Base-by-base conservation (phyloP, 768 basidiomycete genomes). In the Xerocomus spinulosus region DNA sequence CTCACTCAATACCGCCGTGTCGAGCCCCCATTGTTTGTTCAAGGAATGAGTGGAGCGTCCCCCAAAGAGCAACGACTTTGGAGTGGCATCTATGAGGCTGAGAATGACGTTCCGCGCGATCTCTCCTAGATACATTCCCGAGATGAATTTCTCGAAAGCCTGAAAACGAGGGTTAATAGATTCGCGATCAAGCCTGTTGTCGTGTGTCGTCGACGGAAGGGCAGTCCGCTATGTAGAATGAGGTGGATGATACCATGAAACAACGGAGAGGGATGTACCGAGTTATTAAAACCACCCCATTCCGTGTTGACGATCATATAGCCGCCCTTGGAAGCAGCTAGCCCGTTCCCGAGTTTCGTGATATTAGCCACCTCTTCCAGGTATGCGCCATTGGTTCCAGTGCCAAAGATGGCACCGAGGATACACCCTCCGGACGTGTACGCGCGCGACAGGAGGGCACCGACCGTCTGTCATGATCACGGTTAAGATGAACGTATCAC, bases 41-140 rank as follows among this genome's bases (percentile, higher is more conserved):
- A 99, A 64, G 9, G 63, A 62, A 0, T 70, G 50, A 4, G 90
- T 86, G 6, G 85, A 83, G 55, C 81, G 81, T 8, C 96, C 96
- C 43, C 73, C 70, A 69, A 99, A 96, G 21, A 98, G 74, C 25
- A 92, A 61, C 8, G 87, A 66, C 46, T 74, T 74, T 1, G 88
- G 87, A 14, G 79, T 69, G 5, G 85, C 83, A 56, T 92, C 90
- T 54, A 95, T 73, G 53, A 97, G 72, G 41, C 90, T 79, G 25
- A 92, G 75, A 44, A 97, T 75, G 57, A 95, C 72, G 61, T 89
- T 88, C 32, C 96, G 85, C 21, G 85, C 79, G 52, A 98, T 80
- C 70, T 99, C 96, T 48, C 96, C 96, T 33, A 98, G 81, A 67
- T 99, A 99, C 95, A 99, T 97, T 48, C 96, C 96, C 2, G 92